Conservation (phyloP, 2,329 filamentous ascomycete genomes). For the Rugonectria rugulosa region DNA sequence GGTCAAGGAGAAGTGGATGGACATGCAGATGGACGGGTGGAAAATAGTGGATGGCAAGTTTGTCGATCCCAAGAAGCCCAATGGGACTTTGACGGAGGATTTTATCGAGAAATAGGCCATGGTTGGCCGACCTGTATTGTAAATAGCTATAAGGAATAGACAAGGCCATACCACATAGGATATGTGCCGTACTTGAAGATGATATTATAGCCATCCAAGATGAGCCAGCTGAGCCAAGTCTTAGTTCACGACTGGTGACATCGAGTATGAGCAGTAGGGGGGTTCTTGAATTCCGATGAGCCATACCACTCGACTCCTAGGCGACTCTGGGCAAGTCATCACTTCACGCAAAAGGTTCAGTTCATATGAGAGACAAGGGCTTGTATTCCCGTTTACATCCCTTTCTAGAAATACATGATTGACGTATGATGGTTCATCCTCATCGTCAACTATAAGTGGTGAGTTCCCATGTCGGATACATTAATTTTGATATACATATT, state of each 20-base stretch:
- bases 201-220: too few species aligned
- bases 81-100: conserved; percentile 45
- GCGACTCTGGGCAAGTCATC: too few species aligned
- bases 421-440: conserved; percentile 36
- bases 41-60: conserved; percentile 59
- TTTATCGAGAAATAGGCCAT: conserved; percentile 44
- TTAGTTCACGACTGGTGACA: too few species aligned
- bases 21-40: conserved; percentile 74
- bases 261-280: too few species aligned
- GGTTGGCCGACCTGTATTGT: not conserved
- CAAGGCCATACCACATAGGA: too few species aligned
- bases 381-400: conserved; percentile 32
- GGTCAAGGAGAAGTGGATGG: conserved; percentile 74
- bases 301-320: too few species aligned
- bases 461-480: conserved; percentile 39
- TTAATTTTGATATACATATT: conserved; percentile 21
- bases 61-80: conserved; percentile 45
- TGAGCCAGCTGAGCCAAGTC: too few species aligned
- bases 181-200: too few species aligned
- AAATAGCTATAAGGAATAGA: not conserved
- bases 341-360: not conserved
- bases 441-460: conserved; percentile 45
- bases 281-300: too few species aligned
- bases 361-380: conserved; percentile 32
- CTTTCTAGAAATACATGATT: conserved; percentile 48